Evolutionary conservation across 352 stramenopile species (phyloP).

Genomic region (Phytophthora melonis): DNA sequence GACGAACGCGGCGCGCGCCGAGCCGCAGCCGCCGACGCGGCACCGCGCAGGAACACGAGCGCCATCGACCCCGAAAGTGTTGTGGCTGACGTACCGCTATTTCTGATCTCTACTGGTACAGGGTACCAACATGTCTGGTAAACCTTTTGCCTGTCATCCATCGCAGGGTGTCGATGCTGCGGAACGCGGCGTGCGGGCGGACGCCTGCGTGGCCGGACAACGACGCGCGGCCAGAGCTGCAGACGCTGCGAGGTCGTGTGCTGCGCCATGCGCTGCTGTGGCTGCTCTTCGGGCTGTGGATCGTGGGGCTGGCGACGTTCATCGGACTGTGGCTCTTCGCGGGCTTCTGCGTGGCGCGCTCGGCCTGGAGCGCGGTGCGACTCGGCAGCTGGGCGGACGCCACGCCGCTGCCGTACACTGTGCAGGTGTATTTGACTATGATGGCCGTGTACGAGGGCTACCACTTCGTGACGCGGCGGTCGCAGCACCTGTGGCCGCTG

Average conservation of each 20-base stretch:
- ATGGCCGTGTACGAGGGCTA: slow-evolving; percentile 61
- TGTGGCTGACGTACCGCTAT: too few relatives aligned
- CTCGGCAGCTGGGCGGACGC: slow-evolving; percentile 17
- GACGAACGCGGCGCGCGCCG: background rate
- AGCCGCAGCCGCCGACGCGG: slow-evolving; percentile 9
- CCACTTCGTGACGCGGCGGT: slow-evolving; percentile 36
- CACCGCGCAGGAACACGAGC: slow-evolving; percentile 17
- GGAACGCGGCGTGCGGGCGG: slow-evolving; percentile 7
- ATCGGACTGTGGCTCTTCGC: slow-evolving; percentile 25
- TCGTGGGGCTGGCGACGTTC: slow-evolving; percentile 37
- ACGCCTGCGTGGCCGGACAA: slow-evolving; percentile 31
- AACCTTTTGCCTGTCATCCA: too few relatives aligned
- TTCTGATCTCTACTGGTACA: too few relatives aligned
- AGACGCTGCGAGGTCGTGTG: slow-evolving; percentile 21
- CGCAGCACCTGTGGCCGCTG: slow-evolving; percentile 51
- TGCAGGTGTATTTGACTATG: slow-evolving; percentile 42
- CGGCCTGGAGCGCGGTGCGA: background rate
- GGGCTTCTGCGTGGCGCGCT: slow-evolving; percentile 8
- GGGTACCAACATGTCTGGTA: too few relatives aligned
- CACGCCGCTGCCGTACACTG: slow-evolving; percentile 20
- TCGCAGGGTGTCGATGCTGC: background rate
- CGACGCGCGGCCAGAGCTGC: slow-evolving; percentile 34
- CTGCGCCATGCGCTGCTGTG: slow-evolving; percentile 32
- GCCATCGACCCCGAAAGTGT: too few relatives aligned
- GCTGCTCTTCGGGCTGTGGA: slow-evolving; percentile 40